Conservation (phyloP, 495 filamentous ascomycete species). For the Aspergillus incahuasiensis region DNA sequence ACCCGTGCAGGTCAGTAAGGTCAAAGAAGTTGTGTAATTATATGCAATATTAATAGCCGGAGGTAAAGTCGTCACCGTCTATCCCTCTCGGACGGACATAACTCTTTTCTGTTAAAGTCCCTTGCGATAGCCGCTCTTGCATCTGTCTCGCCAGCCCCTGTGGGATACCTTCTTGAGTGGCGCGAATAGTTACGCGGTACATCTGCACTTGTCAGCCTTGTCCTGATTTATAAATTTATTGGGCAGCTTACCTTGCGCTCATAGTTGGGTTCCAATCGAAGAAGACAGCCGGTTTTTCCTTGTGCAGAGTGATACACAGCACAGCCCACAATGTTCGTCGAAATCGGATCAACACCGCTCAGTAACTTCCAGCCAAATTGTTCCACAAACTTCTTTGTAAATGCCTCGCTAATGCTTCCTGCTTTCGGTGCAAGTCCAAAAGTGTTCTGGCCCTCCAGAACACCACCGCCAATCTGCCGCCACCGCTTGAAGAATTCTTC, state of each 20-base stretch:
- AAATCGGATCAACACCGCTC: conserved; percentile 80
- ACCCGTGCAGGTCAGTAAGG: conserved; percentile 9
- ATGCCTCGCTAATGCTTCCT: conserved; percentile 48
- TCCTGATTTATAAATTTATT: neutral
- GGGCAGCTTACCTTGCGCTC: conserved; percentile 64
- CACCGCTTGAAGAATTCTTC: conserved; percentile 99
- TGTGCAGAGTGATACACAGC: conserved; percentile 79
- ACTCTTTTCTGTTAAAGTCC: conserved; percentile 25
- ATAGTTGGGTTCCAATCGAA: conserved; percentile 94
- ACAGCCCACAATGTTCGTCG: conserved; percentile 89
- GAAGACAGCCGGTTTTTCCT: conserved; percentile 89
- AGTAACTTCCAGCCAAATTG: conserved; percentile 87
- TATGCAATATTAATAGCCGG: conserved; percentile 12
- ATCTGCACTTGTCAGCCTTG: conserved; percentile 54
- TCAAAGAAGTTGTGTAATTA: neutral
- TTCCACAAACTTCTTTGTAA: conserved; percentile 62
- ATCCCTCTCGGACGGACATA: neutral
- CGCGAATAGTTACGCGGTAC: conserved; percentile 89
- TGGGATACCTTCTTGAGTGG: conserved; percentile 86
- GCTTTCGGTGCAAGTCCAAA: conserved; percentile 58
- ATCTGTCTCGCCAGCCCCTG: conserved; percentile 76
- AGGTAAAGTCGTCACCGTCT: neutral
- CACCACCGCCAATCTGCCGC: conserved; percentile 91
- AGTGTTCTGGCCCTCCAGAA: conserved; percentile 80
- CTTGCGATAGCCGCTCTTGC: conserved; percentile 71